Evolutionary conservation across 768 basidiomycete genomes (phyloP).

Genomic region (Inosperma sp.): DNA sequence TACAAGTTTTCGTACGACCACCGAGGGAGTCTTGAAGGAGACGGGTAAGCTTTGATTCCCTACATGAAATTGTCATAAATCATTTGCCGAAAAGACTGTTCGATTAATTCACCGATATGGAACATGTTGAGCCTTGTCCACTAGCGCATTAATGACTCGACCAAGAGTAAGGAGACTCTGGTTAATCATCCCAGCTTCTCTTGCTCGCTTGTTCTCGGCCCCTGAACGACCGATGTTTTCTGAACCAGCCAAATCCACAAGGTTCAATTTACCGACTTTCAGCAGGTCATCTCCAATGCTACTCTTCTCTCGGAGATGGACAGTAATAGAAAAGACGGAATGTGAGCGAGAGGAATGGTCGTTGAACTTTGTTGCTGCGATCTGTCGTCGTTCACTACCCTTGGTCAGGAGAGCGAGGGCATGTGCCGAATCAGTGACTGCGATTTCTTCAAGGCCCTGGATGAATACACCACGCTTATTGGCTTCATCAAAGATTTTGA

Average conservation of each 20-base stretch:
- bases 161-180: conserved; percentile 96
- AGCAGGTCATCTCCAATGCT: conserved; percentile 80
- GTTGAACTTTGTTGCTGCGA: conserved; percentile 96
- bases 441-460: conserved; percentile 88
- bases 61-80: conserved; percentile 24
- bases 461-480: conserved; percentile 84
- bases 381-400: conserved; percentile 87
- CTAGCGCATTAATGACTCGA: conserved; percentile 92
- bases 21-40: conserved; percentile 98
- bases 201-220: conserved; percentile 89
- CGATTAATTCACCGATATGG: conserved; percentile 72
- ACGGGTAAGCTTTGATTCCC: conserved; percentile 96
- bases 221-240: conserved; percentile 97
- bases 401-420: conserved; percentile 82
- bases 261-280: conserved; percentile 91
- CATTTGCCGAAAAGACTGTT: background rate
- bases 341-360: conserved; percentile 97
- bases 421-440: conserved; percentile 77
- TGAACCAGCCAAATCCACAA: conserved; percentile 95
- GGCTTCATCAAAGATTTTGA: conserved; percentile 93
- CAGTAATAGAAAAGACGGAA: conserved; percentile 94
- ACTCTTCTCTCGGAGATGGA: conserved; percentile 84
- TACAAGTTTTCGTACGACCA: conserved; percentile 94
- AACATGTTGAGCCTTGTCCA: conserved; percentile 86
- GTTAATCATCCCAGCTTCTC: conserved; percentile 99